Base-by-base conservation (phyloP, 2,329 filamentous ascomycete species). In the Aspergillus eucalypticola region DNA sequence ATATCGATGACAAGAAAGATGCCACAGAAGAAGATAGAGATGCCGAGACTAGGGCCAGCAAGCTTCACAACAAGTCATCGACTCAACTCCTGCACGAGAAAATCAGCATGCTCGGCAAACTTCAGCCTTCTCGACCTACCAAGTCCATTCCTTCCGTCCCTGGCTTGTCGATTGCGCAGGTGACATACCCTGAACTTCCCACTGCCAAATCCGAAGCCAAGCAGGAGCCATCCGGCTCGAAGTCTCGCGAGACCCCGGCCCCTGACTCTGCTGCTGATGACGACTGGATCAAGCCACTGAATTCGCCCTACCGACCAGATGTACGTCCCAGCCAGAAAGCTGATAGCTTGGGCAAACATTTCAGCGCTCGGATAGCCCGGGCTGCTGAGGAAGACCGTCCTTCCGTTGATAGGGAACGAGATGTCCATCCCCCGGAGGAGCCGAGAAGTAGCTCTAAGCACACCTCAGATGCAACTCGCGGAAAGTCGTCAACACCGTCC, bases 81-180 rank as follows among this genome's bases (percentile, higher is more conserved):
- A 96, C 95, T 0, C 93, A 98, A 74, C 84, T 91, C 46, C 82
- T 99, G 15, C 92, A 96, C 66, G 94, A 98, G 69, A 92, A 93
- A 68, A 98, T 99, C 68, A 96, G 88, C 63, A 85, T 88, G 82
- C 82, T 90, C 41, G 84, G 84, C 38, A 81, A 88, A 75, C 78
- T 83, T 61, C 79, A 80, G 56, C 72, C 81, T 66, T 71, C 76
- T 39, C 72, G 80, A 49, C 73, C 76, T 6, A 79, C 76, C 6
- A 81, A 81, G 61, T 81, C 79, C 8, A 81, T 80, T 44, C 73
- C 77, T 21, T 67, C 77, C 3, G 67, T 66, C 29, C 61, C 69
- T 17, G 66, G 70, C 13, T 29, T 68, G n/a, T 62, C 70, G 46
- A 65, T 67, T 41, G 62, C 70, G 44, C 72, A 76, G 44, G 66